phyloP scores from a whole-genome alignment of 108 stramenopile species.

The Cyclotella sp. region DNA sequence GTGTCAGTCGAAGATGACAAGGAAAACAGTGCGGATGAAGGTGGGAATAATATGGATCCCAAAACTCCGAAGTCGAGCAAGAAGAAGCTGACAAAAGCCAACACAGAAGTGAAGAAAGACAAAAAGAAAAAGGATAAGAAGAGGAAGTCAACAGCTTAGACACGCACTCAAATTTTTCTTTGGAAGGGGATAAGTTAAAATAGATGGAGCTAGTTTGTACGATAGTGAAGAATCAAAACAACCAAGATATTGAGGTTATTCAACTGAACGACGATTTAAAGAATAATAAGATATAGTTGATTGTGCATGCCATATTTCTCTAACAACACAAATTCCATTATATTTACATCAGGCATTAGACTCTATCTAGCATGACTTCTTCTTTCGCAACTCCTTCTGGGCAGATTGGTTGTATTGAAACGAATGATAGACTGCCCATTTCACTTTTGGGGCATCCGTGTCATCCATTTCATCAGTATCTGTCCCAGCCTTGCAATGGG shows the following conservation, averaged over 20 bases:
- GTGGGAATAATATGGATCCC: background rate
- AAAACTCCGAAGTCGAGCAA: background rate
- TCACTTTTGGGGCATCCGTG: slow-evolving; percentile 18
- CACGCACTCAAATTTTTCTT: no score
- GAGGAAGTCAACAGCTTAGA: slow-evolving; percentile 4
- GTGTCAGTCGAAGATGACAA: slow-evolving; percentile 10
- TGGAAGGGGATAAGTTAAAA: no score
- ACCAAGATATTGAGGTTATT: no score
- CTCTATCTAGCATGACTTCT: slow-evolving; percentile 19
- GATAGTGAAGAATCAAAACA: no score
- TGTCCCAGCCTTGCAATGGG: background rate
- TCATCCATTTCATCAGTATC: slow-evolving; percentile 14
- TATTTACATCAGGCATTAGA: no score
- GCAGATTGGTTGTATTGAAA: slow-evolving; percentile 44
- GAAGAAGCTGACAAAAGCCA: slow-evolving; percentile 14
- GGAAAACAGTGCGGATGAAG: slow-evolving; percentile 9
- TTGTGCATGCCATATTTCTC: background rate
- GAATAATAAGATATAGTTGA: background rate
- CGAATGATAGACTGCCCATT: slow-evolving; percentile 49
- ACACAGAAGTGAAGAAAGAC: slow-evolving; percentile 30
- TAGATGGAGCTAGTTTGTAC: no score
- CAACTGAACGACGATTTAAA: no score
- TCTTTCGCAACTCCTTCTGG: slow-evolving; percentile 23
- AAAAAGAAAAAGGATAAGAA: slow-evolving; percentile 19
- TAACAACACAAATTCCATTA: background rate